These are phyloP conservation scores for Beauveria asiatica DNA, from an alignment of 2,329 filamentous ascomycete genomes.

Conservation along the genomic window DNA sequence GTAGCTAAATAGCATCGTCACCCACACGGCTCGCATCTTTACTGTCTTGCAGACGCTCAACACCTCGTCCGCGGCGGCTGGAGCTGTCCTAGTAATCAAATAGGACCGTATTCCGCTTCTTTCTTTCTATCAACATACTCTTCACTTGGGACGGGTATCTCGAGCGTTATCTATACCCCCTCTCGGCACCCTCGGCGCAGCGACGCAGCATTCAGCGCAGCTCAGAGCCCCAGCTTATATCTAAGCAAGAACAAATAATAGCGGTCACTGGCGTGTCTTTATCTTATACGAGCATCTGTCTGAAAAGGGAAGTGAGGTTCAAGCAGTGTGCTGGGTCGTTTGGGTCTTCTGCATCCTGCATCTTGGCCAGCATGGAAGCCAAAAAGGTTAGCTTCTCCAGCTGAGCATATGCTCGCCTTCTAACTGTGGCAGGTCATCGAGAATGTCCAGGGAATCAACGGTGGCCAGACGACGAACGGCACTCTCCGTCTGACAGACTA, in stretches of 20 bases:
- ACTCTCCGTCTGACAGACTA: constrained; percentile 54
- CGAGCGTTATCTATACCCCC: background rate
- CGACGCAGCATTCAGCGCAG: background rate
- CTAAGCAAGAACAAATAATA: background rate
- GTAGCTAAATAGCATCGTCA: constrained; percentile 8
- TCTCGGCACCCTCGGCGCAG: constrained; percentile 4
- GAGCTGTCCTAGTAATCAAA: background rate
- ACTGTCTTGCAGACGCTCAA: background rate
- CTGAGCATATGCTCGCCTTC: constrained; percentile 14
- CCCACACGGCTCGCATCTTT: background rate
- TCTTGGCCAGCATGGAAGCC: constrained; percentile 27
- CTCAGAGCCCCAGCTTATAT: background rate
- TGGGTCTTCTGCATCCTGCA: background rate
- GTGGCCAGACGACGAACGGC: constrained; percentile 47
- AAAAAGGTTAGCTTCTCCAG: constrained; percentile 28
- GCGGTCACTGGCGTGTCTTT: background rate
- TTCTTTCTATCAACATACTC: background rate
- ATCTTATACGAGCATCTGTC: background rate
- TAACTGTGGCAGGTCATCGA: constrained; percentile 36
- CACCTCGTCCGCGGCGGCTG: background rate
- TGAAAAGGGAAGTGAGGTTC: background rate
- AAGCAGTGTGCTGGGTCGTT: background rate
- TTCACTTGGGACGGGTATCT: background rate
- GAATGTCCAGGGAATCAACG: constrained; percentile 51
- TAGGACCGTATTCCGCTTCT: background rate